Evolutionary conservation across 164 flowering plant genomes (phyloP).

Genomic region (Echeveria elegans): DNA sequence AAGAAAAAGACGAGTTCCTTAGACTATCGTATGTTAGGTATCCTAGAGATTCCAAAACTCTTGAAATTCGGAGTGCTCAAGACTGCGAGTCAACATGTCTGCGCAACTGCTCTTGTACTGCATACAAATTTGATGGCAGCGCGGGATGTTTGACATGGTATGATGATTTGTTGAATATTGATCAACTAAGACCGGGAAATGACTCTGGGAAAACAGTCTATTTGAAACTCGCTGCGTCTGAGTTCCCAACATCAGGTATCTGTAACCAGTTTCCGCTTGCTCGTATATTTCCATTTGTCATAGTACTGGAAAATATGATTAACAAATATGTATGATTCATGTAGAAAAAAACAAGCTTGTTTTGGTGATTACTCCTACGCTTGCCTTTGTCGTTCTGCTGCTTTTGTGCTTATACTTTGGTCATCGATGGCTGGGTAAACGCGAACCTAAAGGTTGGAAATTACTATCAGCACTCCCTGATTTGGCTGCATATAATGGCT

Average conservation of each 20-base stretch:
- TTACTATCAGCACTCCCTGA: not conserved
- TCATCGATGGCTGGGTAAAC: not conserved
- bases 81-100: constrained; percentile 18
- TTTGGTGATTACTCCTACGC: not conserved
- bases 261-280: not conserved
- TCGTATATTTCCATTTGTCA: not conserved
- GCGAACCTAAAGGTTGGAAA: not conserved
- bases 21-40: constrained; percentile 11
- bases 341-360: not conserved
- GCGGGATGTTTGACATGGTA: constrained; percentile 23
- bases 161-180: constrained; percentile 17
- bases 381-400: not conserved
- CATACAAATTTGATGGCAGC: constrained; percentile 15
- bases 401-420: not conserved
- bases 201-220: not conserved
- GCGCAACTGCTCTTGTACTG: constrained; percentile 19
- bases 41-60: not conserved
- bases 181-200: not conserved
- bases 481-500: not conserved
- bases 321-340: not conserved
- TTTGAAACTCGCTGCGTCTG: constrained; percentile 2
- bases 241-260: constrained; percentile 2
- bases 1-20: constrained; percentile 7
- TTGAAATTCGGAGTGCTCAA: not conserved
- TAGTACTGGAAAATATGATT: not conserved